phyloP scores from a whole-genome alignment of 176 grass and related monocot species.

The Rhipidocladum racemiflorum region DNA sequence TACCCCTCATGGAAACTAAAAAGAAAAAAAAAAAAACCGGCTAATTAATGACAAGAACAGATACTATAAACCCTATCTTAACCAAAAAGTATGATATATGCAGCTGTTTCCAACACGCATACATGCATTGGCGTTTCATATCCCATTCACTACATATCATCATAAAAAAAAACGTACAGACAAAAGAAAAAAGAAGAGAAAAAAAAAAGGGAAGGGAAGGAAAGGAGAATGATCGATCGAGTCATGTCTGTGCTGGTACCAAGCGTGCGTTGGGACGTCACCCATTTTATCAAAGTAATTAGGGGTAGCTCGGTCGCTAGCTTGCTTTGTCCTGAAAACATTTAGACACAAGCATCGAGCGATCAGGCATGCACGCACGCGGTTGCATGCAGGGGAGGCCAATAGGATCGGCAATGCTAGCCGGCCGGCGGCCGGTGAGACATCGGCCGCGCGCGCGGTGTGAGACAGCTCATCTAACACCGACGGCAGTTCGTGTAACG shows the following conservation, averaged over 20 bases:
- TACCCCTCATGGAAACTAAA: background rate
- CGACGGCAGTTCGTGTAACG: constrained; percentile 25
- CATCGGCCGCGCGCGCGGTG: background rate
- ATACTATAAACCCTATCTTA: background rate
- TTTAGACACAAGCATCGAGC: background rate
- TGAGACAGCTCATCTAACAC: constrained; percentile 23
- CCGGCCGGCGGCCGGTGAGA: constrained; percentile 26
- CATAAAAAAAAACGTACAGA: background rate
- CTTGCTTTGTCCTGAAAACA: constrained; percentile 25
- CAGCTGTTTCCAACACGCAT: background rate
- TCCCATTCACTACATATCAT: background rate
- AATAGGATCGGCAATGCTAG: background rate
- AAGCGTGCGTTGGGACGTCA: constrained; percentile 33
- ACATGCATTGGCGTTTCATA: background rate
- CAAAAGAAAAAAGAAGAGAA: background rate
- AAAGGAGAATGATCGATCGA: background rate
- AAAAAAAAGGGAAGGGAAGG: no score
- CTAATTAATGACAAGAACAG: background rate
- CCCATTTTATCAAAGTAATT: background rate
- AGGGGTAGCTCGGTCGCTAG: background rate
- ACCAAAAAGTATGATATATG: background rate
- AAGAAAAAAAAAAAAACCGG: background rate
- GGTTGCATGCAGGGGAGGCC: background rate
- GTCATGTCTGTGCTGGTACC: constrained; percentile 19
- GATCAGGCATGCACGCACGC: background rate